phyloP scores from a whole-genome alignment of 305 asterid genomes.

The Fraxinus platypoda region DNA sequence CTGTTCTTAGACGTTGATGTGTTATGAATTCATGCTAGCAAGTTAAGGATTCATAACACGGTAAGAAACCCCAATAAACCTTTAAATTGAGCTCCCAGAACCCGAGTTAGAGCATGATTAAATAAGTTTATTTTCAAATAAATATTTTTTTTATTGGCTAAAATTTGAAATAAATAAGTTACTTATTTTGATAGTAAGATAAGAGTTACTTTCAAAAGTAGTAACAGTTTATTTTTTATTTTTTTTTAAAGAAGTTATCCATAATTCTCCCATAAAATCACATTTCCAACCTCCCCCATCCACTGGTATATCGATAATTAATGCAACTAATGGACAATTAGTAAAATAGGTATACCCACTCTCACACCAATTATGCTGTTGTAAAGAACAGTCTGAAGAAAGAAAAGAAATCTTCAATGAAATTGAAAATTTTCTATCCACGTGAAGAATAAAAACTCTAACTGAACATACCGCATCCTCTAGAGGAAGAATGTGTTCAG shows the following conservation, averaged over 20 bases:
- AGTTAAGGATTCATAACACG: not conserved
- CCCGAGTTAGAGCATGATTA: not conserved
- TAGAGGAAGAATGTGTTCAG: slow-evolving; percentile 69
- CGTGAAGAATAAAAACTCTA: not conserved
- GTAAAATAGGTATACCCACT: not conserved
- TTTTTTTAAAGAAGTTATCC: not conserved
- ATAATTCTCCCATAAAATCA: not conserved
- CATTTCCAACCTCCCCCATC: not conserved
- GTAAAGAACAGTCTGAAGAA: not conserved
- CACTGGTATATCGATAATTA: not conserved
- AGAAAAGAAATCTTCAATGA: not conserved
- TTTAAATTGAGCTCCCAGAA: not conserved
- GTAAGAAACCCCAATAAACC: not conserved
- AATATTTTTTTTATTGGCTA: not conserved
- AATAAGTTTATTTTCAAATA: not conserved
- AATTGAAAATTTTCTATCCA: not conserved
- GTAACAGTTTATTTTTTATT: not conserved
- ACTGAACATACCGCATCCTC: slow-evolving; percentile 81
- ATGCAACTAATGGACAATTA: not conserved
- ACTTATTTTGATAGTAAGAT: not conserved
- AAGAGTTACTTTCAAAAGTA: not conserved
- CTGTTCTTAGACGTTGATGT: not conserved
- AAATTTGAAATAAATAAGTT: not conserved
- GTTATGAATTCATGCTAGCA: not conserved
- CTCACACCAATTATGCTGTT: not conserved